Evolutionary conservation across 164 flowering plant species (phyloP), one percentile per base, ranked within the genome.

Genomic region (Macadamia integrifolia): DNA sequence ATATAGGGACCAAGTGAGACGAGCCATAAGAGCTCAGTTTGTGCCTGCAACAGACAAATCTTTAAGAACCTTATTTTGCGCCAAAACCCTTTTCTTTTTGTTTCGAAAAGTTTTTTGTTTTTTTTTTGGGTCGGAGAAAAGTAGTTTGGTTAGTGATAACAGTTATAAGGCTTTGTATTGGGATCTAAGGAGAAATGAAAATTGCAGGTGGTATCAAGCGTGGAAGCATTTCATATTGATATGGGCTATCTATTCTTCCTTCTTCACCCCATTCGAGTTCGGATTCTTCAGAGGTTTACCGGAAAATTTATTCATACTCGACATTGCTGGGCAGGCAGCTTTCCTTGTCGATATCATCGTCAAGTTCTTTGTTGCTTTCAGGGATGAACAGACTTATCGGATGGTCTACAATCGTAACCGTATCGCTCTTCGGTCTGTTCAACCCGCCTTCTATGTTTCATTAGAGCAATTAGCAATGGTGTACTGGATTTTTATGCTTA

Each of bases 281-380:
- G 99, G 92, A 2, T 94, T 94, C 87, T 90, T 94, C 81, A 78
- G 91, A 61, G 99, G 99, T 44, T 77, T 94, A 61, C 93, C 95
- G 1, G 66, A 81, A 71, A 75, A 81, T 57, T 83, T 94, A 28
- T 79, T 83, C 60, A 69, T 87, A 40, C 79, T 94, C 49, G 99
- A 94, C 81, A 83, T 90, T 53, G 82, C 71, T 31, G 95, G 91
- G 56, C 97, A 92, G 77, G 28, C 85, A 3, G 93, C 93, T 64
- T 94, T 94, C 75, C 75, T 94, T 17, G 0, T 87, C 12, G 99
- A 90, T 81, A 89, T 92, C 62, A 62, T 87, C 60, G n/a, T 90
- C 60, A 87, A 78, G 12, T 94, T 94, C 76, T 87, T 87, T 44
- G 73, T 92, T 6, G 86, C 90, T 15, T 92, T 83, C 71, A 79